A percentile compares a stretch with the other conserved stretches of the same genome.
Conservation (phyloP, 805 yeast genomes). For the Jamesozyma spencerorum region DNA sequence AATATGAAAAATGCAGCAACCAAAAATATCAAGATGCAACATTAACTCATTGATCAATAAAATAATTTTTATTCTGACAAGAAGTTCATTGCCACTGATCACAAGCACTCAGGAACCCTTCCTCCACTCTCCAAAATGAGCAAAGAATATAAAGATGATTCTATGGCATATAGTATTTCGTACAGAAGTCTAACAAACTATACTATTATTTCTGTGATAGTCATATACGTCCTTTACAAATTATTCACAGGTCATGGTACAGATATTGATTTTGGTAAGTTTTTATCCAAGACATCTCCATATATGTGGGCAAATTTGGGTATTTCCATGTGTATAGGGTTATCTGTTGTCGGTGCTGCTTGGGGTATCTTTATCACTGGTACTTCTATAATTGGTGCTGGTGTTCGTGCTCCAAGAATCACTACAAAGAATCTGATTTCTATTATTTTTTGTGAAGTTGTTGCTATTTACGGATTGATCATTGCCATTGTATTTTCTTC, state of each 20-base stretch:
- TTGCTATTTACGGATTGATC: constrained; percentile 94
- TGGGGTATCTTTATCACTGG: constrained; percentile 99
- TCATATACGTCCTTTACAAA: constrained; percentile 27
- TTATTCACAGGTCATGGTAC: constrained; percentile 90
- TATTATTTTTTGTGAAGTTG: constrained; percentile 97
- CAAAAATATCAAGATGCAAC: background rate
- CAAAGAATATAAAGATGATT: constrained; percentile 3
- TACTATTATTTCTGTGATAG: constrained; percentile 14
- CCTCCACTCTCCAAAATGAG: background rate
- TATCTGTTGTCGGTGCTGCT: constrained; percentile 94
- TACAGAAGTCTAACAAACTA: constrained; percentile 15
- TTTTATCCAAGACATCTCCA: constrained; percentile 78
- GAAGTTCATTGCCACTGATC: background rate
- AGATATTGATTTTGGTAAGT: constrained; percentile 82
- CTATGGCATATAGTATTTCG: constrained; percentile 9
- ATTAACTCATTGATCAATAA: background rate
- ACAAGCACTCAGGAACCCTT: too few relatives aligned
- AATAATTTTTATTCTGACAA: background rate
- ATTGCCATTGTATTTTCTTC: constrained; percentile 96
- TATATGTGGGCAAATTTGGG: constrained; percentile 96
- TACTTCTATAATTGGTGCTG: constrained; percentile 90
- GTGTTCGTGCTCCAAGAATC: constrained; percentile 94
- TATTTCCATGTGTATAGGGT: constrained; percentile 82
- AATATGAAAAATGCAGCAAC: background rate
- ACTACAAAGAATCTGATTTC: constrained; percentile 94